phyloP scores from a whole-genome alignment of 2,329 filamentous ascomycete species.

The Rutstroemia sp. region DNA sequence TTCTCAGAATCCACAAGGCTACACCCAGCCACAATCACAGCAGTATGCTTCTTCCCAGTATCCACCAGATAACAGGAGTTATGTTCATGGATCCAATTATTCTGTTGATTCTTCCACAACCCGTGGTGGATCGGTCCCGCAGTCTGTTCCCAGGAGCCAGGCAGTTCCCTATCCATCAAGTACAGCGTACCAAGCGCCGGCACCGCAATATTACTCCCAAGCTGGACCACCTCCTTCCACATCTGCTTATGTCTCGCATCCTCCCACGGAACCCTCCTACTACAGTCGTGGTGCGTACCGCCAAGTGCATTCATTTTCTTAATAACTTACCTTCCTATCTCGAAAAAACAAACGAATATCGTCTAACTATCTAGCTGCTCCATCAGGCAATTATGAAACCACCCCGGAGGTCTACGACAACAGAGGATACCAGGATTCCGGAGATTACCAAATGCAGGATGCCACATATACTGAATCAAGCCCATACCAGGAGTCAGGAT shows the following conservation, averaged over 20 bases:
- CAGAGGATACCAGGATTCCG: constrained; percentile 17
- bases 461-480: constrained; percentile 9
- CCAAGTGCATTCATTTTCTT: constrained; percentile 18
- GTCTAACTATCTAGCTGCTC: constrained; percentile 29
- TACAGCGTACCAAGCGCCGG: constrained; percentile 14
- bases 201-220: constrained; percentile 23
- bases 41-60: constrained; percentile 12
- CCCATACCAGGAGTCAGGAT: constrained; percentile 18
- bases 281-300: constrained; percentile 51
- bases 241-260: constrained; percentile 34
- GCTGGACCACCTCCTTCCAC: constrained; percentile 29
- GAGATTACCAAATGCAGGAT: constrained; percentile 10
- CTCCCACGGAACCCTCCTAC: constrained; percentile 43
- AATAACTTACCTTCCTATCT: constrained; percentile 7
- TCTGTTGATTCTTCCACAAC: constrained; percentile 14
- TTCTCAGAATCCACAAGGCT: constrained; percentile 18
- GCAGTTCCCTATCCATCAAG: constrained; percentile 11
- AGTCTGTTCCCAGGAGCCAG: constrained; percentile 13
- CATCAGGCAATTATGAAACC: constrained; percentile 18
- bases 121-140: constrained; percentile 10
- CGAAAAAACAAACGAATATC: constrained; percentile 16
- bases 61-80: constrained; percentile 22
- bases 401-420: constrained; percentile 18
- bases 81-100: constrained; percentile 25
- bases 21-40: constrained; percentile 8